Evolutionary conservation across 495 filamentous ascomycete species (phyloP), one percentile per base, ranked within the genome.

Genomic region (Hypoxylon lienhwacheense): DNA sequence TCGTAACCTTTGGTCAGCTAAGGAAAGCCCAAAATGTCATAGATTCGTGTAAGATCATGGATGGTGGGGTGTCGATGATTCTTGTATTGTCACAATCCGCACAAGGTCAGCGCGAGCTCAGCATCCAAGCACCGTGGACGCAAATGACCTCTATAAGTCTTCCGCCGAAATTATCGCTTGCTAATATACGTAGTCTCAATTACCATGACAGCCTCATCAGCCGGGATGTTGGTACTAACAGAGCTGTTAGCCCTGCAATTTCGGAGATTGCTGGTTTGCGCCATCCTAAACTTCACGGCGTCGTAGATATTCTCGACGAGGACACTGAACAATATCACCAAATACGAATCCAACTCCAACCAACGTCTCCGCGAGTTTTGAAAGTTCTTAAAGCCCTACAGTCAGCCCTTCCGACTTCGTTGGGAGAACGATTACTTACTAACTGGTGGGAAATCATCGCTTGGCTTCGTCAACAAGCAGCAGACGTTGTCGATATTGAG

Each of bases 401-500:
- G 32, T 82, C 85, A 34, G 78, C 85, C 26, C 66, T 90, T 31
- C 81, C 81, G 11, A 67, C 81, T 12, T 71, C 72, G 22, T 76
- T 80, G 19, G 82, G 82, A 1, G 86, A 91, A 57, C 81, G 81
- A 5, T 66, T 91, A 4, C 61, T 88, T 32, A 72, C 81, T 1
- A 83, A 78, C 4, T 95, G 88, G 88, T 90, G 86, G 85, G 82
- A 88, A 58, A 77, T 82, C 7, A 80, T 86, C 65, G 81, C 82
- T 54, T 90, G 85, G 84, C 77, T 89, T 24, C 73, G 75, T 26
- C 63, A 67, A 21, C 73, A 75, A 35, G 75, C 78, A 7, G 66
- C 68, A 5, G 65, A 72, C n/a, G 70, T 74, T 15, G 72, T 68
- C 22, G 80, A 91, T 47, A 36, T 72, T 2, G 91, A 97, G 62